Evolutionary conservation across 352 stramenopile genomes (phyloP).

Genomic region (Plasmopara viticola): DNA sequence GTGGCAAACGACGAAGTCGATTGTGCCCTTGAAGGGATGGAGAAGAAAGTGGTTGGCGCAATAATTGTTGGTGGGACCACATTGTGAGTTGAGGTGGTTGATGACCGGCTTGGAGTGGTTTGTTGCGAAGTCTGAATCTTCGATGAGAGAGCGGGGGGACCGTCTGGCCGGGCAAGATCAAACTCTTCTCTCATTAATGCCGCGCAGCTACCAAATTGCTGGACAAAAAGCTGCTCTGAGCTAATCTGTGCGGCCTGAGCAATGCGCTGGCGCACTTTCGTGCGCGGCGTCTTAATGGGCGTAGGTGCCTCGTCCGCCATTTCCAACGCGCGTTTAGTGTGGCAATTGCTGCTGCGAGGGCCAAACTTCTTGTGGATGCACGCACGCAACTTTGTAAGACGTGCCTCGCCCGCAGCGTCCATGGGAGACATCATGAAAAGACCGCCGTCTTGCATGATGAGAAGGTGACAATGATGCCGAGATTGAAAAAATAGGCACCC

Average conservation of each 20-base stretch:
- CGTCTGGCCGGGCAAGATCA: slow-evolving; percentile 27
- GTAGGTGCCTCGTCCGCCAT: slow-evolving; percentile 10
- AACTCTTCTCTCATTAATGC: slow-evolving; percentile 36
- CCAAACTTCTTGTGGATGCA: slow-evolving; percentile 42
- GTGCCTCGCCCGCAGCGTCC: slow-evolving; percentile 31
- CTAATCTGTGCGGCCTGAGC: slow-evolving; percentile 34
- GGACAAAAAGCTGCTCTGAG: slow-evolving; percentile 58
- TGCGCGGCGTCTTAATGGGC: slow-evolving; percentile 21
- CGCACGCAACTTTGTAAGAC: slow-evolving; percentile 33
- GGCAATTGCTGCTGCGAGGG: slow-evolving; percentile 11
- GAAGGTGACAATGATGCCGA: background rate
- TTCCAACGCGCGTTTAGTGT: slow-evolving; percentile 19
- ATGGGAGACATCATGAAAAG: slow-evolving; percentile 46
- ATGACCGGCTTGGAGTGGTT: slow-evolving; percentile 1
- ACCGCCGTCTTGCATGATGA: slow-evolving; percentile 17
- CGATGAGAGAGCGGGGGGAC: slow-evolving; percentile 3
- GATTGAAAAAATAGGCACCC: slow-evolving; percentile 8
- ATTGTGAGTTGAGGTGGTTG: background rate
- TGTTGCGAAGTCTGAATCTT: slow-evolving; percentile 7
- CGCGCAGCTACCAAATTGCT: slow-evolving; percentile 52
- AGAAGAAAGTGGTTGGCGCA: slow-evolving; percentile 14
- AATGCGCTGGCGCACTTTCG: slow-evolving; percentile 48
- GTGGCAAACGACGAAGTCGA: slow-evolving; percentile 22
- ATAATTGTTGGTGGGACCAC: slow-evolving; percentile 1
- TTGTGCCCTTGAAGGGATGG: slow-evolving; percentile 5